Conservation (phyloP, 768 basidiomycete species). For the Tricholoma bakamatsutake region DNA sequence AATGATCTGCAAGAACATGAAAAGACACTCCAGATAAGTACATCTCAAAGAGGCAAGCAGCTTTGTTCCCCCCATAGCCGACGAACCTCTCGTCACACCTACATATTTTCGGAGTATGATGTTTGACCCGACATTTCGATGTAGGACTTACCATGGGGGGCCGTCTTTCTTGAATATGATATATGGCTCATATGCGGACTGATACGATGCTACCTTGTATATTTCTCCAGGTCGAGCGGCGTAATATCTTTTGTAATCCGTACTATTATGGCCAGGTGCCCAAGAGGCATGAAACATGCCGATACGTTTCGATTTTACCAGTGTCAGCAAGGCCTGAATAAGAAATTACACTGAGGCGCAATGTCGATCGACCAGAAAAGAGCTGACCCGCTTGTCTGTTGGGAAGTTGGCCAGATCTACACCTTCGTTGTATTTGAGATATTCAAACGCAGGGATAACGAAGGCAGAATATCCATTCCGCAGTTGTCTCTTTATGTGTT, state of each 20-base stretch:
- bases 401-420: conserved; percentile 57
- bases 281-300: conserved; percentile 77
- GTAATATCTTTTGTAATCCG: conserved; percentile 70
- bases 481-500: conserved; percentile 39
- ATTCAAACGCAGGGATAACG: conserved; percentile 86
- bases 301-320: conserved; percentile 52
- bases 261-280: conserved; percentile 75
- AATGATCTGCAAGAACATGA: conserved; percentile 83
- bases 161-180: conserved; percentile 74
- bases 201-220: conserved; percentile 73
- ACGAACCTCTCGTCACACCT: conserved; percentile 92
- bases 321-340: conserved; percentile 45
- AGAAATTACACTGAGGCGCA: not conserved
- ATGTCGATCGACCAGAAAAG: not conserved
- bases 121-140: conserved; percentile 1
- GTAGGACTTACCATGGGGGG: conserved; percentile 56
- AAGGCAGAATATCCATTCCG: conserved; percentile 60
- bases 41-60: conserved; percentile 89
- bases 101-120: not conserved
- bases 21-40: conserved; percentile 81
- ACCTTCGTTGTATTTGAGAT: conserved; percentile 58
- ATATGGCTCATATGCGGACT: conserved; percentile 86
- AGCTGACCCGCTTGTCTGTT: conserved; percentile 54
- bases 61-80: conserved; percentile 91
- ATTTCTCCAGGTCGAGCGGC: conserved; percentile 54